A percentile compares a stretch with the other conserved stretches of the same genome.
These are phyloP conservation scores for Aethionema arabicum DNA, from an alignment of 345 rosid genomes.

Conservation along the genomic window DNA sequence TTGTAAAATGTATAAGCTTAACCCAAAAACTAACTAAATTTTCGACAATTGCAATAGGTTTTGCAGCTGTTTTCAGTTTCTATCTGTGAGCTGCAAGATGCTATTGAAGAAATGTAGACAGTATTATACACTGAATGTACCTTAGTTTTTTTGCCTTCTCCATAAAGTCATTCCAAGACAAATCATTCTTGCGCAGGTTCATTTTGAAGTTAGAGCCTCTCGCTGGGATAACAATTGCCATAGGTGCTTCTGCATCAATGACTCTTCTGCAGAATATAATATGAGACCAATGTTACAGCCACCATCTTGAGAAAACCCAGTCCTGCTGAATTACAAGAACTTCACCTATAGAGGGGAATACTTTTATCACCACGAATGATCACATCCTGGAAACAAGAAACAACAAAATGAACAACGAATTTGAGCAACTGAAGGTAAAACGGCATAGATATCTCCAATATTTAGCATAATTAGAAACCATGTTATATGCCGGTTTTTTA, in stretches of 20 bases:
- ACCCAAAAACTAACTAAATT: constrained; percentile 3
- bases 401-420: constrained; percentile 14
- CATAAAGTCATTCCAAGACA: constrained; percentile 76
- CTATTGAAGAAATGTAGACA: no score
- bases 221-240: constrained; percentile 71
- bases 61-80: constrained; percentile 3
- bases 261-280: constrained; percentile 72
- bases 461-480: constrained; percentile 6
- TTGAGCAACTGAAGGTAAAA: not conserved
- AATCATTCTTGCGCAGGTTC: constrained; percentile 71
- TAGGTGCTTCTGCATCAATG: constrained; percentile 81
- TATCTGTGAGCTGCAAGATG: not conserved
- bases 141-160: constrained; percentile 51
- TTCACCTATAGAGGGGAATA: constrained; percentile 87
- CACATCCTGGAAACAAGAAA: constrained; percentile 53
- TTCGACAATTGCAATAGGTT: not conserved
- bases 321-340: constrained; percentile 29
- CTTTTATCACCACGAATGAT: constrained; percentile 86
- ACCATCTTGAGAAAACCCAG: constrained; percentile 12
- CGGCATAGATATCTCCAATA: not conserved
- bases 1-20: not conserved
- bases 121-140: constrained; percentile 40
- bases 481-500: not conserved
- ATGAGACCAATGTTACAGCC: constrained; percentile 34
- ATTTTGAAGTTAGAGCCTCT: constrained; percentile 47